phyloP scores from a whole-genome alignment of 331 rosid species.

The Malus hybrid region DNA sequence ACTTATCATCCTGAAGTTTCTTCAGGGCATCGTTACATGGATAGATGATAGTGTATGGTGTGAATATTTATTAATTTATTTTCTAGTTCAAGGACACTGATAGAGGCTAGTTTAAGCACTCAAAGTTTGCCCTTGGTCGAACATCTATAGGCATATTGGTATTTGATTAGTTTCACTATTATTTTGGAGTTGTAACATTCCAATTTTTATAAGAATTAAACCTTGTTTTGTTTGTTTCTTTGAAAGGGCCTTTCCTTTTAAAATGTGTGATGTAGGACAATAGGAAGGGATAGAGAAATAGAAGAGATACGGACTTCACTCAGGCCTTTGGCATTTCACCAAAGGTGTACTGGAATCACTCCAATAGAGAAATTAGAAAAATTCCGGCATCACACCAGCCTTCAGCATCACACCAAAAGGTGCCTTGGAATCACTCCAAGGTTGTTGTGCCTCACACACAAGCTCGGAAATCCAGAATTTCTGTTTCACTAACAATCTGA shows the following conservation, averaged over 20 bases:
- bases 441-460: neutral
- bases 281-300: neutral
- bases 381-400: neutral
- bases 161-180: neutral
- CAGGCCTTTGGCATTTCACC: neutral
- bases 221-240: neutral
- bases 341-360: neutral
- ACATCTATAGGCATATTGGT: neutral
- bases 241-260: neutral
- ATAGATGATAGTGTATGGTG: neutral
- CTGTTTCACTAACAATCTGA: neutral
- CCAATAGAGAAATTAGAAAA: neutral
- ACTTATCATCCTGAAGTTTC: neutral
- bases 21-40: neutral
- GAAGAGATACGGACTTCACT: neutral
- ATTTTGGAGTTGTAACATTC: neutral
- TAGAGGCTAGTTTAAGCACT: neutral
- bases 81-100: neutral
- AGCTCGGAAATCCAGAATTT: neutral
- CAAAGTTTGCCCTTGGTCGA: neutral
- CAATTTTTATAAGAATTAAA: neutral
- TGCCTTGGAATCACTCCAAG: neutral
- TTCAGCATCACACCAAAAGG: neutral
- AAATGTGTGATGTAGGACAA: neutral
- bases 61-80: neutral